Percentiles rank a stretch among this genome's conserved stretches.
phyloP scores from a whole-genome alignment of 2,329 filamentous ascomycete genomes.

The Apiospora saccharicola region DNA sequence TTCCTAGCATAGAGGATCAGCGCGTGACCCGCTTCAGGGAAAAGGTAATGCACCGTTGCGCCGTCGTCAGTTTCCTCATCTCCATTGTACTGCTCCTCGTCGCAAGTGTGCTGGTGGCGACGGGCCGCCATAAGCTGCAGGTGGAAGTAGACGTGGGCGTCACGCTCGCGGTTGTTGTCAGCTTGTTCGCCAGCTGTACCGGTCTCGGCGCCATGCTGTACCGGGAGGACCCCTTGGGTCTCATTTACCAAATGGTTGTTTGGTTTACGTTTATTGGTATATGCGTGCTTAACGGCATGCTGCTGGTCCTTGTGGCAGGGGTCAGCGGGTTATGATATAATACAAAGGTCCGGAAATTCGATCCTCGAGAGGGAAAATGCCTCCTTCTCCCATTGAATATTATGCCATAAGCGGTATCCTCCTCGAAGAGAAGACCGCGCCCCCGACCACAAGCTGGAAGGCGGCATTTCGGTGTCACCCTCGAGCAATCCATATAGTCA shows the following conservation, averaged over 20 bases:
- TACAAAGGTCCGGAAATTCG: not conserved
- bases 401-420: not conserved
- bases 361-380: not conserved
- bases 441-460: not conserved
- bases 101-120: slow-evolving; percentile 69
- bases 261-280: slow-evolving; percentile 52
- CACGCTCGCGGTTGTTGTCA: slow-evolving; percentile 72
- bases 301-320: slow-evolving; percentile 59
- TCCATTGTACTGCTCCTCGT: slow-evolving; percentile 71
- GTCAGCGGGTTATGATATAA: slow-evolving; percentile 41
- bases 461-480: not conserved
- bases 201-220: slow-evolving; percentile 67
- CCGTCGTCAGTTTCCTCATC: slow-evolving; percentile 61
- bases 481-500: not conserved
- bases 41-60: slow-evolving; percentile 61
- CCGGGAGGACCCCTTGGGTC: slow-evolving; percentile 53
- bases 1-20: slow-evolving; percentile 61
- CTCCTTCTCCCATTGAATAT: not conserved
- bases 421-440: not conserved
- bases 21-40: slow-evolving; percentile 60
- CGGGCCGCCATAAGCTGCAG: slow-evolving; percentile 71
- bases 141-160: slow-evolving; percentile 77
- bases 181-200: slow-evolving; percentile 68
- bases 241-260: slow-evolving; percentile 53
- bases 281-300: slow-evolving; percentile 57